Evolutionary conservation across 345 rosid species (phyloP), one percentile per base, ranked within the genome.

Genomic region (Eutrema yunnanense): DNA sequence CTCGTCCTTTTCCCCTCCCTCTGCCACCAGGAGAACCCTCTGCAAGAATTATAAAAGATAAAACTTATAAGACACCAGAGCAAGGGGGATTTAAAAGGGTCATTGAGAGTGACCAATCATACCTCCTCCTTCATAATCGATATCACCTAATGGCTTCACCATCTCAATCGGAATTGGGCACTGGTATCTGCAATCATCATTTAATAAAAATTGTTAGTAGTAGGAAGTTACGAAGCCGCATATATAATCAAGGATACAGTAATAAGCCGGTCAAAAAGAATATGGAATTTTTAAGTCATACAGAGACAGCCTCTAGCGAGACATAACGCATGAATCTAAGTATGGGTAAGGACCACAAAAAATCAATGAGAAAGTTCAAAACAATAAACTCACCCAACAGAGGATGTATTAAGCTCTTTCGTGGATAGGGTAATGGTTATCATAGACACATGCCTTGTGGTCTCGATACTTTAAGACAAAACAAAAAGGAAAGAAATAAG

Each of bases 391-490:
- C 68, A 90, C 99, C 99, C 99, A 74, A 86, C 75, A 14, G 97
- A 81, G 41, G 90, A 81, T 16, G 82, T 75, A 73, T 90, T 73
- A 73, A 96, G 81, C 77, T 92, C 97, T 52, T 71, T 80, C 80
- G 71, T 90, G 40, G 98, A 96, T 66, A 96, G 95, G 58, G 87
- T 86, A 49, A 92, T 85, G 27, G 90, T 92, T 53, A 96, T 88
- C 99, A 92, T 90, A 1, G 99, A 92, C 37, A 96, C 99, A 84
- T 92, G 99, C 83, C 99, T 87, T 48, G 97, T 90, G 75, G 99
- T 96, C 74, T 96, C 97, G 87, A 96, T 77, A 43, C 98, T 90
- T 59, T 36, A 60, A 33, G 11, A 70, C 33, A 82, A 6, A 13
- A 79, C 26, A 43, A 71, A 57, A 12, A 5, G 4, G 47, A 40